Percentiles rank a stretch among this genome's conserved stretches.
Conservation (phyloP, 176 grass and related monocot genomes). For the Juncus effusus region DNA sequence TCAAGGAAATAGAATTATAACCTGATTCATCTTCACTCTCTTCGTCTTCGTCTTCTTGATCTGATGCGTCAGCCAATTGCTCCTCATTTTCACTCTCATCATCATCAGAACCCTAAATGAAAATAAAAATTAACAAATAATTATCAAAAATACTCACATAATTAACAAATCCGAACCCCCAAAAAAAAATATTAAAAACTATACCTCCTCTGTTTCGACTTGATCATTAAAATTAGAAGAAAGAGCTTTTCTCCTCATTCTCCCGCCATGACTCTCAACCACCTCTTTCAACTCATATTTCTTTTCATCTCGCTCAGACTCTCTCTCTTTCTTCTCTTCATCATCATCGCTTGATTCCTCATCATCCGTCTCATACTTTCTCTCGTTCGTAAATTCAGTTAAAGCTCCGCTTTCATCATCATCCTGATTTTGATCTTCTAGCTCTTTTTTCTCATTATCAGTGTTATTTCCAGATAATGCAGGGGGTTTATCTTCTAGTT, state of each 20-base stretch:
- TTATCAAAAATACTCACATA: slow-evolving; percentile 13
- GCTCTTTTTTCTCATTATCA: slow-evolving; percentile 10
- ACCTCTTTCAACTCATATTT: slow-evolving; percentile 58
- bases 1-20: slow-evolving; percentile 29
- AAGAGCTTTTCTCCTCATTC: slow-evolving; percentile 74
- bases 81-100: slow-evolving; percentile 49
- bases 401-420: slow-evolving; percentile 23
- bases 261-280: slow-evolving; percentile 53
- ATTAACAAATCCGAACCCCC: background rate
- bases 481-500: slow-evolving; percentile 21
- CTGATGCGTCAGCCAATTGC: slow-evolving; percentile 50
- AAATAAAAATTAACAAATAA: slow-evolving; percentile 19
- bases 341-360: slow-evolving; percentile 47
- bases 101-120: slow-evolving; percentile 51
- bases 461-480: slow-evolving; percentile 27
- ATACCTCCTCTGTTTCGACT: slow-evolving; percentile 26
- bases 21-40: slow-evolving; percentile 50
- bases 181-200: slow-evolving; percentile 26
- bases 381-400: slow-evolving; percentile 23
- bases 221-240: slow-evolving; percentile 68
- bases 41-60: slow-evolving; percentile 46
- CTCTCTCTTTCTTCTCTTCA: slow-evolving; percentile 37
- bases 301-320: slow-evolving; percentile 24
- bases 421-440: slow-evolving; percentile 27
- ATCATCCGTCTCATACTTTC: slow-evolving; percentile 35